These are phyloP conservation scores for Candida stauntonica DNA, from an alignment of 805 yeast genomes.

Conservation along the genomic window DNA sequence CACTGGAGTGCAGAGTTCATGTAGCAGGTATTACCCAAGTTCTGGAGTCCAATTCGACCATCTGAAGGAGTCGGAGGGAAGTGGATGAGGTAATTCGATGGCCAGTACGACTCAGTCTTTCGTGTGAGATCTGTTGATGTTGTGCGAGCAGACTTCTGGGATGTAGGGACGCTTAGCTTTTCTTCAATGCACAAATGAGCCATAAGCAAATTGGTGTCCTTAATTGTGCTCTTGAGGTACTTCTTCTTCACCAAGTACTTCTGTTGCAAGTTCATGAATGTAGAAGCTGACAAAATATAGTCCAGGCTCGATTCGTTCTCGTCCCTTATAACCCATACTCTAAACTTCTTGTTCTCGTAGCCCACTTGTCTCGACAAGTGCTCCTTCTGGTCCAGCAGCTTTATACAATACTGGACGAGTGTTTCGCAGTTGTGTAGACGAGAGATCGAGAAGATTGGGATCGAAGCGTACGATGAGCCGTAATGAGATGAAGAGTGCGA, in stretches of 20 bases:
- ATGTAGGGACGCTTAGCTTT: constrained; percentile 11
- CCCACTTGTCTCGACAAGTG: constrained; percentile 3
- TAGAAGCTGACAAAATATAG: constrained; percentile 25
- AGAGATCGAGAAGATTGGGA: constrained; percentile 32
- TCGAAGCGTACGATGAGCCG: constrained; percentile 18
- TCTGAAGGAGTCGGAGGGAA: constrained; percentile 30
- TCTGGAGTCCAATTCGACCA: constrained; percentile 61
- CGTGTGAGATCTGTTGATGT: constrained; percentile 3
- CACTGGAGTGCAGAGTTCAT: constrained; percentile 96
- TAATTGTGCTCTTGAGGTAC: constrained; percentile 16
- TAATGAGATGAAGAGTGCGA: constrained; percentile 3
- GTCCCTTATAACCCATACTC: constrained; percentile 23
- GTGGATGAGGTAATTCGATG: constrained; percentile 31
- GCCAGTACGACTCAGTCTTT: constrained; percentile 31
- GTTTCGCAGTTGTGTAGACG: constrained; percentile 25
- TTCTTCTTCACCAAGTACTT: constrained; percentile 25
- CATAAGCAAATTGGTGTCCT: constrained; percentile 18
- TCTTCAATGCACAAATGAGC: constrained; percentile 34
- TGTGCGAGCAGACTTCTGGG: neutral
- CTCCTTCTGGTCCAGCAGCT: constrained; percentile 15
- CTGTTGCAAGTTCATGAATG: constrained; percentile 25
- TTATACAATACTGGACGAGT: constrained; percentile 17
- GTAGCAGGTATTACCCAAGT: constrained; percentile 87
- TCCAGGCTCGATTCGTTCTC: constrained; percentile 10
- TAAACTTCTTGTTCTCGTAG: constrained; percentile 11